A percentile compares a stretch with the other conserved stretches of the same genome.
Evolutionary conservation across 2,329 filamentous ascomycete species (phyloP).

Genomic region (Bipolaris bicolor): DNA sequence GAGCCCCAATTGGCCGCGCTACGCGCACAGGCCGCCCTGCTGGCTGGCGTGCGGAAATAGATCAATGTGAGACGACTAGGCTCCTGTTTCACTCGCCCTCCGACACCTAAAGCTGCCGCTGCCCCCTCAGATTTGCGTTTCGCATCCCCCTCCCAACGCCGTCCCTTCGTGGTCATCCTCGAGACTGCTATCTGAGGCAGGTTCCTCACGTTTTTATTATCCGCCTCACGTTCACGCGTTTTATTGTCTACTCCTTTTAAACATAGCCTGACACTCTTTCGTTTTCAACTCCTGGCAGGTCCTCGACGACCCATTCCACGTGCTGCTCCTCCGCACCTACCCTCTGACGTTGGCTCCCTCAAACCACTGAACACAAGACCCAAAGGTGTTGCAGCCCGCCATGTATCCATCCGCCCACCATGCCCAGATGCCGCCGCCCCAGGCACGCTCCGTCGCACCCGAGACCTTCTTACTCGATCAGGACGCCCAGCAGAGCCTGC

Average conservation of each 20-base stretch:
- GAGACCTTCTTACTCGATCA: slow-evolving; percentile 99
- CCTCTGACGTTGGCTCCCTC: slow-evolving; percentile 36
- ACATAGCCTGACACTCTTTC: slow-evolving; percentile 47
- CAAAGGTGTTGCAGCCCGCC: slow-evolving; percentile 47
- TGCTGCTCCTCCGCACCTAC: slow-evolving; percentile 26
- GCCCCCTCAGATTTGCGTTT: slow-evolving; percentile 49
- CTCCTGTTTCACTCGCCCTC: slow-evolving; percentile 50
- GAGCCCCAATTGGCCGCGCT: slow-evolving; percentile 31
- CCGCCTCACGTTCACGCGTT: slow-evolving; percentile 37
- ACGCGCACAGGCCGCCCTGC: slow-evolving; percentile 32
- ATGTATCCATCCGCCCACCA: slow-evolving; percentile 63
- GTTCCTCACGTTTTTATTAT: slow-evolving; percentile 31
- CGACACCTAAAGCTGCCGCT: slow-evolving; percentile 50
- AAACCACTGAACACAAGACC: slow-evolving; percentile 35
- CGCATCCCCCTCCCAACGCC: slow-evolving; percentile 43
- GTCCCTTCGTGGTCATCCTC: slow-evolving; percentile 43
- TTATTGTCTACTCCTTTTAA: slow-evolving; percentile 40
- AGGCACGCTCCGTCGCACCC: slow-evolving; percentile 73
- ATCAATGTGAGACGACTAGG: slow-evolving; percentile 46
- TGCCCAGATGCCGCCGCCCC: slow-evolving; percentile 84
- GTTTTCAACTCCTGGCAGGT: slow-evolving; percentile 47
- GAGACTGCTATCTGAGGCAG: slow-evolving; percentile 48
- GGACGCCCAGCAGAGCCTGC: slow-evolving; percentile 94
- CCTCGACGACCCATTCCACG: slow-evolving; percentile 42
- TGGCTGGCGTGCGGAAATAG: slow-evolving; percentile 43